Evolutionary conservation across 1,284 basidiomycete genomes (phyloP).

Genomic region (Puccinia triticina): DNA sequence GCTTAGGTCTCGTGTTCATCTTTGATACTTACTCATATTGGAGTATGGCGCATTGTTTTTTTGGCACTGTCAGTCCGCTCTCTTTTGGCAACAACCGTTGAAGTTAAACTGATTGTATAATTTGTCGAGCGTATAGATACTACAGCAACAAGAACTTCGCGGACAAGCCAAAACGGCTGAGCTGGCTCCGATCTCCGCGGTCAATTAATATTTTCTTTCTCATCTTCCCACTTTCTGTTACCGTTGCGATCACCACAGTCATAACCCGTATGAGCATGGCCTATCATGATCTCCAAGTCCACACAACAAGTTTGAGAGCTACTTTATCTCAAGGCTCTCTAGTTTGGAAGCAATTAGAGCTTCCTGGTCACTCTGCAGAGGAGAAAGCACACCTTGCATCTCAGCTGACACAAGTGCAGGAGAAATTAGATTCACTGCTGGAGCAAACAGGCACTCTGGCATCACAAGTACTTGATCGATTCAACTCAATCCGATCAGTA

Average conservation of each 20-base stretch:
- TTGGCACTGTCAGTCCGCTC: not conserved
- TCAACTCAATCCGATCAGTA: not conserved
- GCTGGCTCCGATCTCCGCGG: not conserved
- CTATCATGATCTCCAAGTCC: constrained; percentile 7
- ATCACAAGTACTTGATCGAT: not conserved
- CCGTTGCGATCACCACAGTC: not conserved
- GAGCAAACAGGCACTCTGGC: not conserved
- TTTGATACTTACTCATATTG: constrained; percentile 10
- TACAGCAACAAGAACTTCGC: not conserved
- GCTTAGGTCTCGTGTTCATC: constrained; percentile 3
- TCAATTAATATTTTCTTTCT: constrained; percentile 10
- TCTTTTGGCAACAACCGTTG: not conserved
- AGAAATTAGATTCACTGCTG: not conserved
- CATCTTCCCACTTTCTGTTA: not conserved
- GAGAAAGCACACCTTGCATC: not conserved
- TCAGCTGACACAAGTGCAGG: not conserved
- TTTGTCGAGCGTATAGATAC: not conserved
- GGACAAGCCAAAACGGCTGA: not conserved
- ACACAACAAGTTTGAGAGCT: not conserved
- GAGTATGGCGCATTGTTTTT: constrained; percentile 13
- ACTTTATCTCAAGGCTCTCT: constrained; percentile 1
- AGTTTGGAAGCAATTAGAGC: not conserved
- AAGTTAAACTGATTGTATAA: not conserved
- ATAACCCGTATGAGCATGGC: not conserved
- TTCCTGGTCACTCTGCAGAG: not conserved